Base-by-base conservation (phyloP, 371 early-diverging fungal genomes). In the Mortierella sp. region DNA sequence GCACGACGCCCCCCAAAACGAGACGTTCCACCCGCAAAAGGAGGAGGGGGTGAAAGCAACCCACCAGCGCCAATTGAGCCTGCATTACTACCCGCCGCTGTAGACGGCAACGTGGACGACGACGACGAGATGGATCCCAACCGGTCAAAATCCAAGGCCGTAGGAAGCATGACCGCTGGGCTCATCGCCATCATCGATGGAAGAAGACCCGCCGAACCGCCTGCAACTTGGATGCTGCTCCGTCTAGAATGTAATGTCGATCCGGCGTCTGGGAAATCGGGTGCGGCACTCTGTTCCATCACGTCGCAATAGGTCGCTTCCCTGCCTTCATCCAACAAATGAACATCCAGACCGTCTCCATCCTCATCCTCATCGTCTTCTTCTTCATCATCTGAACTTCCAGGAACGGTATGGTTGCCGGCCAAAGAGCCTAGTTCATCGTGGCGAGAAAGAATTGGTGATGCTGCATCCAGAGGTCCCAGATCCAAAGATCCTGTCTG, bases 251-350 rank as follows among this genome's bases (percentile, higher is more conserved):
- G 86, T n/a, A 81, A 40, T 6, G 67, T 74, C 24, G 85, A 78
- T 46, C 75, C 76, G 26, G 76, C 86, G 9, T 85, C 86, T 26
- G 72, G 72, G 54, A 85, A 85, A 37, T 85, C 86, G 0, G 69
- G 79, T 0, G 67, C 67, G 21, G 74, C 79, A 51, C 86, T 81
- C 21, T 76, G 81, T 31, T 85, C 86, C 81, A 85, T 85, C 69
- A 85, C 81, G n/a, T 85, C 86, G 57, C 77, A 74, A 2, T 54
- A 69, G 1, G 79, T 78, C 9, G 86, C 86, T 31, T 85, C 86
- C 0, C 86, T 70, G 4, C 86, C 86, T 53, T 78, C 81, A 5
- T 85, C 86, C 34, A 79, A 76, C 46, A 81, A 31, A n/a, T 59
- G 81, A 0, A 81, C 81, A 69, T 83, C 80, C 71, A 74, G 28